A percentile compares a stretch with the other conserved stretches of the same genome.
Evolutionary conservation across 805 yeast species (phyloP).

Genomic region (Lipomyces kockii): DNA sequence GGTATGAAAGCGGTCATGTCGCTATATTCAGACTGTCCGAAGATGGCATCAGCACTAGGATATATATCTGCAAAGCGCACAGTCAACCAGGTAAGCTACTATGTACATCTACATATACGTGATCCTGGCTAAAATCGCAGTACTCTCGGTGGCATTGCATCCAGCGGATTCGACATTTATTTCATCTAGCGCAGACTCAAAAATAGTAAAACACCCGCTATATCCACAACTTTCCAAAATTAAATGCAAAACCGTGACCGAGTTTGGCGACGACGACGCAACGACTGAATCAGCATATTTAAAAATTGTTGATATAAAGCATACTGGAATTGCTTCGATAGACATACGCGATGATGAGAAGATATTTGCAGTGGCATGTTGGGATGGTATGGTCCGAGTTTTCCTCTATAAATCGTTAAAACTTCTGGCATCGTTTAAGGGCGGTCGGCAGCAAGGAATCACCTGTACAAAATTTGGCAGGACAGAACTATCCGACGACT

Average conservation of each 20-base stretch:
- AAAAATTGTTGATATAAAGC: conserved; percentile 35
- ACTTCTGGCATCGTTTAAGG: conserved; percentile 44
- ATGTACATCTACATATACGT: no score
- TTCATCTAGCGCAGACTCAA: conserved; percentile 45
- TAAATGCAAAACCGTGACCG: neutral
- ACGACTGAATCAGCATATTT: neutral
- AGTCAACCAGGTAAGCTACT: conserved; percentile 42
- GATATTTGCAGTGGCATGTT: conserved; percentile 46
- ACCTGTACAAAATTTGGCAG: conserved; percentile 38
- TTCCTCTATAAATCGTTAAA: conserved; percentile 41
- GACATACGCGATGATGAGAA: conserved; percentile 39
- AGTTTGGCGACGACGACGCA: conserved; percentile 5
- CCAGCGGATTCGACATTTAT: conserved; percentile 37
- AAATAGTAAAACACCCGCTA: conserved; percentile 42
- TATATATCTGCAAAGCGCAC: conserved; percentile 40
- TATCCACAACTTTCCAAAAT: neutral
- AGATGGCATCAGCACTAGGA: neutral
- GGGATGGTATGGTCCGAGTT: conserved; percentile 49
- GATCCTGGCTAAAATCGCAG: conserved; percentile 5
- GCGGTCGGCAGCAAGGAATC: conserved; percentile 43
- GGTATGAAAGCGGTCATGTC: conserved; percentile 77
- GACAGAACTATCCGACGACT: neutral
- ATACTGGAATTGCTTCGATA: conserved; percentile 43
- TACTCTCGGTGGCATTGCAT: conserved; percentile 38
- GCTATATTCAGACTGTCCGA: conserved; percentile 42